Base-by-base conservation (phyloP, 2,329 filamentous ascomycete genomes). In the Aureobasidium sp. region DNA sequence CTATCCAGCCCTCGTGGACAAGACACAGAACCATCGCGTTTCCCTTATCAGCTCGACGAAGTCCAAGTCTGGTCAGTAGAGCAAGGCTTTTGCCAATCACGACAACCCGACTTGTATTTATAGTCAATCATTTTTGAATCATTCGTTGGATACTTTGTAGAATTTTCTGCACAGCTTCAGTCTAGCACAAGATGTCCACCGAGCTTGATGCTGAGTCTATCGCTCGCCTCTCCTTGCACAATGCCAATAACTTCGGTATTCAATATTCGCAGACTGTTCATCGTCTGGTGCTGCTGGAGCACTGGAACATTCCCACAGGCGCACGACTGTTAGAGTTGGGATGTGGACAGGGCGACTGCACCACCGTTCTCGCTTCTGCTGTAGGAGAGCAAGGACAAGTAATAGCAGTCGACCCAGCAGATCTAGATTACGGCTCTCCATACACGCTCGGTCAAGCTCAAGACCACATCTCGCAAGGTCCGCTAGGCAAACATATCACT, bases 301-400 rank as follows among this genome's bases (percentile, higher is more conserved):
- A 52, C 20, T 61, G 57, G 57, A 44, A 56, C 51, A 57, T 50
- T 1, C 27, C 27, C 2, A 24, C 29, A 17, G 27, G 50, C 20
- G 34, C 59, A 7, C 47, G 20, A 27, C n/a, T 61, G 8, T 75
- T 86, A 1, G 84, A 86, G 68, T 70, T 86, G 41, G 83, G 83
- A 55, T 85, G 83, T 70, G 84, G 83, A 0, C 84, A 86, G 66
- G 84, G 83, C 2, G 82, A 82, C 63, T 80, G 78, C 66, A 85
- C 84, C 1, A 74, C 78, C 12, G 79, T 79, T 2, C 76, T 86
- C 20, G 83, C 83, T 50, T 69, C 76, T 66, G 76, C 71, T 24
- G 76, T 82, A 1, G 78, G 79, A 2, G 67, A 75, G 13, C 34
- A 70, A 0, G 81, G 82, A 0, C 72, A 71, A 51, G 72, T 84